Base-by-base conservation (phyloP, 2,329 filamentous ascomycete species). In the Epichloe amarillans region DNA sequence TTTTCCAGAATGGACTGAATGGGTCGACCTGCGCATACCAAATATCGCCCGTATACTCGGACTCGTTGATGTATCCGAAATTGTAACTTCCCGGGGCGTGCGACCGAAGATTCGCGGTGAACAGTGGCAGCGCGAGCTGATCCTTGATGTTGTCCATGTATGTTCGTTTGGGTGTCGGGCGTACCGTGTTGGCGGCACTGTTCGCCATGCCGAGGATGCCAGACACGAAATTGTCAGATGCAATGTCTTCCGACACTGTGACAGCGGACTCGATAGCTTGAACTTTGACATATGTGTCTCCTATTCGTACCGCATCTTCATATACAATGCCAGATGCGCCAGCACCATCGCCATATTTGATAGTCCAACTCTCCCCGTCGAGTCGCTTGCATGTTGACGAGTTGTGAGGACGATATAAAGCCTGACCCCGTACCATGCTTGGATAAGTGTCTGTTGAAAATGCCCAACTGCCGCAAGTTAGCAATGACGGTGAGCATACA, bases 241-340 rank as follows among this genome's bases (percentile, higher is more conserved):
- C 54, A 23, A 73, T 69, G 1, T 57, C 60, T 1, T 64, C 53
- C 12, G 80, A 83, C 41, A 86, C 74, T 1, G 71, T 69, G 3
- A 70, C 70, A 14, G 84, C 83, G 36, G 81, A 76, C 64, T 86
- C 80, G 11, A 88, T 76, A 8, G 82, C 80, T 64, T 87, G 83
- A 2, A 64, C 62, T 3, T 72, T 72, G 36, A 82, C 80, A 30
- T 70, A 77, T 3, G 83, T 75, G 33, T 69, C 69, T 44, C 80
- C 82, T 26, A 87, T 72, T 21, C 69, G 68, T 41, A 86, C 83
- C 46, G 71, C 77, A 63, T 87, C 84, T 33, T 70, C 73, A 65
- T 83, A 85, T 50, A 87, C 83, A 46, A 75, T 73, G 41, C 84
- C 84, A 44, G 65, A 70, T 17, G 83, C 83, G 39, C 72, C 72